A percentile compares a stretch with the other conserved stretches of the same genome.
Evolutionary conservation across 225 moss, liverwort and hornwort genomes (phyloP).

Genomic region (Lunularia cruciata): DNA sequence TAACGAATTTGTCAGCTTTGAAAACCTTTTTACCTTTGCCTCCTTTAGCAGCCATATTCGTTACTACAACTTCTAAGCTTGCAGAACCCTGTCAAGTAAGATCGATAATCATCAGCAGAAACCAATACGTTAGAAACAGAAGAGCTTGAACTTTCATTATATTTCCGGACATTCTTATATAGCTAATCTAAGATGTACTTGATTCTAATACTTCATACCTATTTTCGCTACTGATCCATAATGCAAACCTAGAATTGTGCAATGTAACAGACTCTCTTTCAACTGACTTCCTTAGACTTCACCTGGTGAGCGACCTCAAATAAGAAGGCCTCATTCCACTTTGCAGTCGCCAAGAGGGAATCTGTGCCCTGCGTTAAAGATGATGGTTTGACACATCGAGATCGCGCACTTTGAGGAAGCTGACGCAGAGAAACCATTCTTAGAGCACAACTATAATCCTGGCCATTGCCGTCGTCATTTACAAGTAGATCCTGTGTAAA

Average conservation of each 20-base stretch:
- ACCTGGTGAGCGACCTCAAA: constrained; percentile 92
- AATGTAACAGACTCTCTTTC: not conserved
- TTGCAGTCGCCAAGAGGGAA: constrained; percentile 65
- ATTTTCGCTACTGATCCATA: not conserved
- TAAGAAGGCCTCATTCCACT: constrained; percentile 91
- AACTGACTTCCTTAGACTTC: not conserved
- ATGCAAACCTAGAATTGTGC: not conserved
- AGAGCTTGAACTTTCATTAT: too few relatives aligned
- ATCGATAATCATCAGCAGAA: not conserved
- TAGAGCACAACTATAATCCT: constrained; percentile 85
- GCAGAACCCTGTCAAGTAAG: constrained; percentile 55
- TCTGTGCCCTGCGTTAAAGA: constrained; percentile 62
- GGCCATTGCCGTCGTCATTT: constrained; percentile 83
- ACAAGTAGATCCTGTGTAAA: constrained; percentile 67
- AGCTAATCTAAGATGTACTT: too few relatives aligned
- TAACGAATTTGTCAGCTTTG: too few relatives aligned
- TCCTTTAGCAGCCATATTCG: constrained; percentile 91
- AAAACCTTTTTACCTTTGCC: constrained; percentile 60
- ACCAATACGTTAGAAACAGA: too few relatives aligned
- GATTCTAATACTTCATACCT: too few relatives aligned
- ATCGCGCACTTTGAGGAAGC: constrained; percentile 88
- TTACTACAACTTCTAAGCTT: constrained; percentile 76
- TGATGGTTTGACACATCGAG: constrained; percentile 77
- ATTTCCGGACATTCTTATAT: too few relatives aligned
- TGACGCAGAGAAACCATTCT: constrained; percentile 62